These are phyloP conservation scores for Kwoniella europaea DNA, from an alignment of 768 basidiomycete genomes.

Conservation along the genomic window DNA sequence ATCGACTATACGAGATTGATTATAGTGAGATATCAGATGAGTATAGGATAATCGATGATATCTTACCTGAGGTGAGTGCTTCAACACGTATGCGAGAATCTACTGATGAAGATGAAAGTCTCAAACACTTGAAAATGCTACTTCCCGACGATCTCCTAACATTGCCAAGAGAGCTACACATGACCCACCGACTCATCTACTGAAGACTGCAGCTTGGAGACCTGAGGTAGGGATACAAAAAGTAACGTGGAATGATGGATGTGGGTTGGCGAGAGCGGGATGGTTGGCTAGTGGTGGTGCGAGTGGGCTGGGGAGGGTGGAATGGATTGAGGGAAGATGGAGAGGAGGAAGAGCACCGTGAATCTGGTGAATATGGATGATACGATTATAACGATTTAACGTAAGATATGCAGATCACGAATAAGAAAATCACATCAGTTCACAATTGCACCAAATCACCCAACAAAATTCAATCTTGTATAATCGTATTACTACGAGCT, in stretches of 20 bases:
- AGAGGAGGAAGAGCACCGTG: background rate
- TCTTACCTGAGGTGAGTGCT: slow-evolving; percentile 69
- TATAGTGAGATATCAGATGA: slow-evolving; percentile 75
- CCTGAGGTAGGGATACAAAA: slow-evolving; percentile 76
- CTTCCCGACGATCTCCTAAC: slow-evolving; percentile 8
- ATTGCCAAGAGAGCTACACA: slow-evolving; percentile 44
- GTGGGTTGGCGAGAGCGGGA: slow-evolving; percentile 67
- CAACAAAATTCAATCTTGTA: too few species aligned
- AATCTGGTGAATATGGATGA: background rate
- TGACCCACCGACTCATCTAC: slow-evolving; percentile 21
- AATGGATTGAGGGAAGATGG: slow-evolving; percentile 79
- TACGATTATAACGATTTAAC: too few species aligned
- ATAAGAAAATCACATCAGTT: too few species aligned
- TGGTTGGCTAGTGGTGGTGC: slow-evolving; percentile 79
- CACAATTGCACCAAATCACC: too few species aligned
- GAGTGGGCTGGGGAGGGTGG: slow-evolving; percentile 83
- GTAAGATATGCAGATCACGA: too few species aligned
- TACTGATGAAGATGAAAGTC: slow-evolving; percentile 27
- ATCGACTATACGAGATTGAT: slow-evolving; percentile 77
- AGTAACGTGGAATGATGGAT: slow-evolving; percentile 78
- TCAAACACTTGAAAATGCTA: slow-evolving; percentile 9
- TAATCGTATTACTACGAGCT: too few species aligned
- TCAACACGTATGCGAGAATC: slow-evolving; percentile 57
- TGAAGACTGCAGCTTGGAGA: slow-evolving; percentile 70
- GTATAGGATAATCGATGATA: slow-evolving; percentile 85